A percentile compares a stretch with the other conserved stretches of the same genome.
These are phyloP conservation scores for Claviceps cyperi DNA, from an alignment of 2,329 filamentous ascomycete species.

Conservation along the genomic window DNA sequence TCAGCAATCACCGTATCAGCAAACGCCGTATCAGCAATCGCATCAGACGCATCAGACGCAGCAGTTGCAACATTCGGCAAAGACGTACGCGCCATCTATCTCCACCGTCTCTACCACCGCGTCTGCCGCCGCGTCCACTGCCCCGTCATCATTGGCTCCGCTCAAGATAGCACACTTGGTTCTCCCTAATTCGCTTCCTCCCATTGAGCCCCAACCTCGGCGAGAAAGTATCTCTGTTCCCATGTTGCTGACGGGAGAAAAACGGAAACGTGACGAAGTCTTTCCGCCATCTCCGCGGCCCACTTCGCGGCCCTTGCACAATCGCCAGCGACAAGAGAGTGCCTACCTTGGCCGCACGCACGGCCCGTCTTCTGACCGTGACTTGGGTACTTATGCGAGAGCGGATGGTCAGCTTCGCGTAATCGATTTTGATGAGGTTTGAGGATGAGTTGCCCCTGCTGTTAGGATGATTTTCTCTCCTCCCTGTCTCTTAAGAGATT, in stretches of 20 bases:
- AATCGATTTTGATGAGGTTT: slow-evolving; percentile 15
- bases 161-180: slow-evolving; percentile 23
- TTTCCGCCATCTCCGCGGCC: slow-evolving; percentile 13
- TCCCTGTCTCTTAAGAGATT: no score
- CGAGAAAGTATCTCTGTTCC: slow-evolving; percentile 11
- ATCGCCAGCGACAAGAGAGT: slow-evolving; percentile 24
- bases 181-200: slow-evolving; percentile 15
- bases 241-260: slow-evolving; percentile 16
- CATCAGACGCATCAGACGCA: neutral
- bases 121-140: slow-evolving; percentile 5
- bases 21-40: no score
- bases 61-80: neutral
- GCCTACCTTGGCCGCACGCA: slow-evolving; percentile 13
- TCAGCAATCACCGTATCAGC: no score
- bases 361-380: slow-evolving; percentile 15
- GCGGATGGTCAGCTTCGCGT: slow-evolving; percentile 20
- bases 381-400: slow-evolving; percentile 20
- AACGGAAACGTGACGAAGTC: slow-evolving; percentile 23
- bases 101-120: slow-evolving; percentile 10
- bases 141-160: slow-evolving; percentile 18
- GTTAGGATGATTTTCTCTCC: neutral
- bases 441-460: neutral
- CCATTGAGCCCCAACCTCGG: slow-evolving; percentile 20
- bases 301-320: slow-evolving; percentile 17
- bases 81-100: neutral